Evolutionary conservation across 345 rosid genomes (phyloP).

Genomic region (Rhizophora apiculata): DNA sequence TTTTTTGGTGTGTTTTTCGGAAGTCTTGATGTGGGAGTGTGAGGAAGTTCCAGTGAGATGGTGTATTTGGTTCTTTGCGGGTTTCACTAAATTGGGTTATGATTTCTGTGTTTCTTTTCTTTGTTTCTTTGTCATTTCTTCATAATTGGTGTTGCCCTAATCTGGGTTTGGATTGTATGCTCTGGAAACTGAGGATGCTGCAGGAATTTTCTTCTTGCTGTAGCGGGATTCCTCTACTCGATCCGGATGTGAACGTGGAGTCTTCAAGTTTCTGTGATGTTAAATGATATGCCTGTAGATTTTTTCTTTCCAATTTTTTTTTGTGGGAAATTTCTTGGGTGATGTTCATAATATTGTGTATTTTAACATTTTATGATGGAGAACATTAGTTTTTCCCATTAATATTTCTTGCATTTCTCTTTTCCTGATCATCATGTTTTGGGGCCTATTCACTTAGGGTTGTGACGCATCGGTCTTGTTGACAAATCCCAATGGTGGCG

Average conservation of each 20-base stretch:
- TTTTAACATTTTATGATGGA: not conserved
- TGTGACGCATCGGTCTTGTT: constrained; percentile 47
- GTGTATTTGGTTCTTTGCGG: no score
- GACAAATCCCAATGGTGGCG: constrained; percentile 31
- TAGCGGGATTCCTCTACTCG: not conserved
- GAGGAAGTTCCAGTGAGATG: no score
- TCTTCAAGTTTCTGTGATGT: no score
- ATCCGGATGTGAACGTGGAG: no score
- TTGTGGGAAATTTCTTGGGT: not conserved
- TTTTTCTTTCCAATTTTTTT: not conserved
- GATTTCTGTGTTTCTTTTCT: not conserved
- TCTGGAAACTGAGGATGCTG: not conserved
- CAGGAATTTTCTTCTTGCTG: not conserved
- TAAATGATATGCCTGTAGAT: no score
- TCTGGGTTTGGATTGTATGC: not conserved
- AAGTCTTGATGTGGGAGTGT: no score
- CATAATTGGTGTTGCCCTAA: not conserved
- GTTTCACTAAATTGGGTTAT: no score
- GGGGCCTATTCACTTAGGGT: constrained; percentile 31
- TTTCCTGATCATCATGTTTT: not conserved
- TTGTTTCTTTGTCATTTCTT: not conserved
- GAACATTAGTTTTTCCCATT: not conserved
- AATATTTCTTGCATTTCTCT: not conserved
- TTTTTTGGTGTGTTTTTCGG: no score
- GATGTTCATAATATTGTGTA: not conserved